Base-by-base conservation (phyloP, 306 rosid genomes). In the Trifolium fragiferum region DNA sequence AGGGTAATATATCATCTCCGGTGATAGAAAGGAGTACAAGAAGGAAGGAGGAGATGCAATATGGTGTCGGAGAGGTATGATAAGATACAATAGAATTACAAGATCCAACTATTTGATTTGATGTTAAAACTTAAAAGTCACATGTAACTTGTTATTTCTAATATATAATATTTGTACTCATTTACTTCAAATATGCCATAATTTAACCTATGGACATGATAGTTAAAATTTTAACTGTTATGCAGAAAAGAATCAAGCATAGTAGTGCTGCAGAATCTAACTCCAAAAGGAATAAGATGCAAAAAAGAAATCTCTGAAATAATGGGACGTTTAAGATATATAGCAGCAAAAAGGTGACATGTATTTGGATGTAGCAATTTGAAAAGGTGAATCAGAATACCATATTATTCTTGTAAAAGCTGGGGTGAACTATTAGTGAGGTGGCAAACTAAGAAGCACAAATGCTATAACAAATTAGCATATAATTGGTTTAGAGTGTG, bases 201-300 rank as follows among this genome's bases (percentile, higher is more conserved):
- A 43, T 43, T 43, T 43, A 11, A 43, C 23, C 49, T 43, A 43
- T 44, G 15, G 50, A 13, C 15, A 44, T 44, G n/a, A 14, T 44
- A 44, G n/a, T 44, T 44, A 44, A 4, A 13, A 44, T 13, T 44
- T 44, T 44, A 12, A 13, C 6, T 15, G 50, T 3, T 44, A 12
- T 44, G 50, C 50, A 44, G 50, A 44, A 44, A 44, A 44, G 75
- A 64, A 71, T 44, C 30, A 71, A 21, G 57, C 58, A 76, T 27
- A 71, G 78, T 67, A 55, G 70, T 65, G 70, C 15, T n/a, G 32
- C 44, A n/a, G 81, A 76, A 81, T 72, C 71, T 18, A 38, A 71
- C 71, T 72, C 75, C 72, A 37, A 71, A 66, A 67, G 63, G 64
- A 68, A 55, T 33, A 76, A 37, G 81, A 73, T 67, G 73, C 76